Conservation (phyloP, 139 green algal species). For the Desmodesmus armatus region DNA sequence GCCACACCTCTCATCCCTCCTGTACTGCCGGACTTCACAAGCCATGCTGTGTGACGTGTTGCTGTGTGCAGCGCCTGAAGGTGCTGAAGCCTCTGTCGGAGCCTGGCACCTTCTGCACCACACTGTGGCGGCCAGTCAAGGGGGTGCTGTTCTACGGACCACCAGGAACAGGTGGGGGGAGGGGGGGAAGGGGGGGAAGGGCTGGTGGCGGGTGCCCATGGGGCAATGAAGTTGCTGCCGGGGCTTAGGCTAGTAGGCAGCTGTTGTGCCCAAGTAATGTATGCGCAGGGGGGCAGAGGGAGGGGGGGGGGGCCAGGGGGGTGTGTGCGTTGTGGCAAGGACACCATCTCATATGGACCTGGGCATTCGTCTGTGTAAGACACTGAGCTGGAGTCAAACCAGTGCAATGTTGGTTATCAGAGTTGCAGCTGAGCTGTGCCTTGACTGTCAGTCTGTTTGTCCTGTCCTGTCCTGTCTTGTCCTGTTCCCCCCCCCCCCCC, state of each 20-base stretch:
- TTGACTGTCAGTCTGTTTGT: background rate
- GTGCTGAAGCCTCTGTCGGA: constrained; percentile 86
- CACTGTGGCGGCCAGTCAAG: constrained; percentile 83
- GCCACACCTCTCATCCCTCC: too few species aligned
- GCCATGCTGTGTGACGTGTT: too few species aligned
- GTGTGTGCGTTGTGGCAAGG: too few species aligned
- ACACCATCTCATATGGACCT: too few species aligned
- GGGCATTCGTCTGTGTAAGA: too few species aligned
- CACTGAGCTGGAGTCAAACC: too few species aligned
- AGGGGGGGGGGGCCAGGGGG: too few species aligned
- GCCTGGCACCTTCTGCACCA: constrained; percentile 83
- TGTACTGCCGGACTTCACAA: too few species aligned
- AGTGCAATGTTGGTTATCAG: too few species aligned
- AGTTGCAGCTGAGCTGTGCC: too few species aligned
- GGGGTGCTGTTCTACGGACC: constrained; percentile 95
- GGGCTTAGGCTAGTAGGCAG: background rate
- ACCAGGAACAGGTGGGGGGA: constrained; percentile 80
- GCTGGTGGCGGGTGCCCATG: too few species aligned
- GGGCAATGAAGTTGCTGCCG: background rate
- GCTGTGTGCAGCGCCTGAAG: constrained; percentile 78
- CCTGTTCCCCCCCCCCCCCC: background rate
- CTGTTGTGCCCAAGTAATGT: background rate
- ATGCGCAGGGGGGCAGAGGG: too few species aligned
- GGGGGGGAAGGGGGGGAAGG: background rate
- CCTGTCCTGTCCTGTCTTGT: background rate